Percentiles rank a stretch among this genome's conserved stretches.
Evolutionary conservation across 306 rosid species (phyloP).

Genomic region (Acacia melanoxylon): DNA sequence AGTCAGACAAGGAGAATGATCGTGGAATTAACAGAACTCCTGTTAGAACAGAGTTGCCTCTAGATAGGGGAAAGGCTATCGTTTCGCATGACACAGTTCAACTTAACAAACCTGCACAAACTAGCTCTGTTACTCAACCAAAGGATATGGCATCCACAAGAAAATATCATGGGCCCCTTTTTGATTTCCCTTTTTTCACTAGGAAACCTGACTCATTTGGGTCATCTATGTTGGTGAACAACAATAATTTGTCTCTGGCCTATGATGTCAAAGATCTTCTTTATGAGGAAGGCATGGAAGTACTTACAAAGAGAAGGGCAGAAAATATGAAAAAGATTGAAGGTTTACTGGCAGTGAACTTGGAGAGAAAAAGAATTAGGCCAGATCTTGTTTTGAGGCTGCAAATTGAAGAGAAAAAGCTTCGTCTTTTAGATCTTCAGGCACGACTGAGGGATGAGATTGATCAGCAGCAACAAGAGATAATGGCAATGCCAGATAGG

Average conservation of each 20-base stretch:
- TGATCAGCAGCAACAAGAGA: slow-evolving; percentile 97
- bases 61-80: slow-evolving; percentile 82
- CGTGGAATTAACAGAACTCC: slow-evolving; percentile 49
- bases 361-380: slow-evolving; percentile 91
- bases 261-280: slow-evolving; percentile 92
- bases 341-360: slow-evolving; percentile 83
- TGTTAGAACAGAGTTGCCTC: slow-evolving; percentile 55
- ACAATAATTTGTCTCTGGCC: slow-evolving; percentile 74
- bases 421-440: slow-evolving; percentile 83
- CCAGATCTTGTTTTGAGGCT: slow-evolving; percentile 90
- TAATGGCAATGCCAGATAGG: slow-evolving; percentile 99
- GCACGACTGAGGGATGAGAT: slow-evolving; percentile 92
- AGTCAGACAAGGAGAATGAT: slow-evolving; percentile 67
- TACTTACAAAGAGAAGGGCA: slow-evolving; percentile 69
- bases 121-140: slow-evolving; percentile 53
- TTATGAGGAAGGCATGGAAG: slow-evolving; percentile 84
- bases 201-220: slow-evolving; percentile 93
- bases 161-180: slow-evolving; percentile 96
- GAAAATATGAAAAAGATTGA: slow-evolving; percentile 86
- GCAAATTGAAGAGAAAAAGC: slow-evolving; percentile 97
- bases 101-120: slow-evolving; percentile 61
- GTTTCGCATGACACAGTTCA: slow-evolving; percentile 64
- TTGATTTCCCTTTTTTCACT: slow-evolving; percentile 97
- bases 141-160: slow-evolving; percentile 66
- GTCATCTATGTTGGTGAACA: slow-evolving; percentile 68